Base-by-base conservation (phyloP, 2,329 filamentous ascomycete species). In the Thielaviopsis euricoi region DNA sequence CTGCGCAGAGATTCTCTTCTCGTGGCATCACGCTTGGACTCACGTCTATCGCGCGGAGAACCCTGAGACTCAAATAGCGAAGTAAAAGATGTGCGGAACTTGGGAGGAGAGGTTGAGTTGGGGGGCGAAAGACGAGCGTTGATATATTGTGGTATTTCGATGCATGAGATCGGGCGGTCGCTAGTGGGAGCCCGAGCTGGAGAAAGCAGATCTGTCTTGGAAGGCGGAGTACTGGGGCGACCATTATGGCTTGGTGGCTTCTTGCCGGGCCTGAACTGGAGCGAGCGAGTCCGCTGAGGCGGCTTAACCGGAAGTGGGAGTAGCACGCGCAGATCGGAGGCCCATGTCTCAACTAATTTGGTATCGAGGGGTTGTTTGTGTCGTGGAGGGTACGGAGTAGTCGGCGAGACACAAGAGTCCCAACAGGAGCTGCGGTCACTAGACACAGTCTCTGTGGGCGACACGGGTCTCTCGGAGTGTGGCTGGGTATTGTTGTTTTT, bases 361-460 rank as follows among this genome's bases (percentile, higher is more conserved):
- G 29, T 51, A 23, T 58, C 55, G 21, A 50, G 49, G 17, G 49
- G 23, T 6, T 53, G 50, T 22, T 52, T 53, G n/a, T 46, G 52
- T 3, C 53, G 53, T 6, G 57, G 58, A 3, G 58, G 58, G 29
- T 60, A 60, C n/a, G 58, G 58, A 10, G 58, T 60, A n/a, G 58
- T 58, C n/a, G 58, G 55, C 23, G 58, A 57, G 23, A 60, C 58
- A 22, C 58, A 60, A 19, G 58, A 60, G 33, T 60, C 58, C 26
- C 55, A 52, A 33, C 58, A 57, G 9, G 55, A 60, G 55, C 58
- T 60, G 56, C 48, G 55, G 53, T 58, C 58, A 60, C 58, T 60
- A 60, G 58, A 58, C 58, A 60, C 58, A 60, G 58, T 60, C 52
- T 60, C 58, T n/a, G 58, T 60, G 3, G 55, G 58, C 25, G 58